phyloP scores from a whole-genome alignment of 441 rosid genomes.

The Aquilaria agallochum region DNA sequence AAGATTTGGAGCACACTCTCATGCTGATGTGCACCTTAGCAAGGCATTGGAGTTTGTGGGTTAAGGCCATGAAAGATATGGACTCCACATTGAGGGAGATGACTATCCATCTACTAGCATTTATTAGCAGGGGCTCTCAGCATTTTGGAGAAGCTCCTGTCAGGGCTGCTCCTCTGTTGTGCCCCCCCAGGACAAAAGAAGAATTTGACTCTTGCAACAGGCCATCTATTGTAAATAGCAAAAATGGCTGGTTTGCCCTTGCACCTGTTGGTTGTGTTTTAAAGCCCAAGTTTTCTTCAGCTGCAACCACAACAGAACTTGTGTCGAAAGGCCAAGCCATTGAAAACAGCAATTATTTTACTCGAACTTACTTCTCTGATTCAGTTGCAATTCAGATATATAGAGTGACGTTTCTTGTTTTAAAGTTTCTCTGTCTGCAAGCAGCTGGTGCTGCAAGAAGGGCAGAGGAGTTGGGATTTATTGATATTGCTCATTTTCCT shows the following conservation, averaged over 20 bases:
- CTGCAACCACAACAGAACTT: conserved; percentile 43
- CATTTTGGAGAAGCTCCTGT: conserved; percentile 60
- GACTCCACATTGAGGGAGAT: conserved; percentile 80
- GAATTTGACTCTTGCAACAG: conserved; percentile 66
- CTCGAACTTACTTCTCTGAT: conserved; percentile 73
- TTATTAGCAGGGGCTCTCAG: conserved; percentile 76
- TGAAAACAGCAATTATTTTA: conserved; percentile 34
- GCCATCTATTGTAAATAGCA: conserved; percentile 58
- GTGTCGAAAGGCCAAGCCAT: conserved; percentile 44
- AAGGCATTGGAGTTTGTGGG: conserved; percentile 72
- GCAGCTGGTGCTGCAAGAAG: conserved; percentile 81
- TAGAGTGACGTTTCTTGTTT: conserved; percentile 61
- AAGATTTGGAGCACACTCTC: conserved; percentile 88
- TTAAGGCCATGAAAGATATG: conserved; percentile 65
- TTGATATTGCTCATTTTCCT: conserved; percentile 88
- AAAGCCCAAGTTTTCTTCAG: conserved; percentile 36
- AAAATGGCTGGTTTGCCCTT: conserved; percentile 85
- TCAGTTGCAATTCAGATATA: conserved; percentile 82
- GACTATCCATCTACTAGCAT: conserved; percentile 84
- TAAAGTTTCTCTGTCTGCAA: conserved; percentile 84
- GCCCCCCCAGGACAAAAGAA: conserved; percentile 62
- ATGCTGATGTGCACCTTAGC: conserved; percentile 76
- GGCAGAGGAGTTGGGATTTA: conserved; percentile 86
- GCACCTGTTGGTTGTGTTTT: conserved; percentile 58
- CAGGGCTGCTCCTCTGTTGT: conserved; percentile 45